Evolutionary conservation across 192 early-diverging fungal genomes (phyloP).

Genomic region (Coemansia sp.): DNA sequence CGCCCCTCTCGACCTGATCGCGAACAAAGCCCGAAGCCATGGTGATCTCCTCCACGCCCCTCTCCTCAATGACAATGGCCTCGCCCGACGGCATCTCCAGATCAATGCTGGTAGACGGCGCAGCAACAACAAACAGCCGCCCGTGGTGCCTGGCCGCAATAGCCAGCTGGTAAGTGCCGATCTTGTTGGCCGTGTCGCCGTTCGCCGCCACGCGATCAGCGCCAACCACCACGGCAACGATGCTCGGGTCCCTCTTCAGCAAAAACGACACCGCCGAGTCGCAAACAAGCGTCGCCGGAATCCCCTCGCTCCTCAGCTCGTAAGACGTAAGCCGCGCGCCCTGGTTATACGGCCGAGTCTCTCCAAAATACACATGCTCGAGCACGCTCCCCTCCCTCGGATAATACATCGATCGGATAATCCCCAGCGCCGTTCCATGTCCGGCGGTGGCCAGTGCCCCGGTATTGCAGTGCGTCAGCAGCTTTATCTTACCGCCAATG

Average conservation of each 20-base stretch:
- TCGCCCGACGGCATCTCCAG: constrained; percentile 63
- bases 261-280: constrained; percentile 91
- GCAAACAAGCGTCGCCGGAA: constrained; percentile 86
- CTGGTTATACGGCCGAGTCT: constrained; percentile 98
- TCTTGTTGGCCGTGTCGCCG: constrained; percentile 98
- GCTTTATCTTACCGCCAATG: constrained; percentile 24
- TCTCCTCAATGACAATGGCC: constrained; percentile 86
- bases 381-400: constrained; percentile 39
- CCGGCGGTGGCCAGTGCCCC: constrained; percentile 82
- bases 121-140: constrained; percentile 93
- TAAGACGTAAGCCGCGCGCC: constrained; percentile 92
- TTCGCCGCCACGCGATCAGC: constrained; percentile 95
- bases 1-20: constrained; percentile 46
- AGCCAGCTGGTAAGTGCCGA: constrained; percentile 97
- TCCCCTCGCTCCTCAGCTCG: constrained; percentile 89
- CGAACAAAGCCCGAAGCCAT: constrained; percentile 41
- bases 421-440: constrained; percentile 92
- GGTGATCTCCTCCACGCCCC: constrained; percentile 71
- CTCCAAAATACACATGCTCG: constrained; percentile 85
- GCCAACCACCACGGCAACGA: constrained; percentile 89
- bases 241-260: constrained; percentile 55
- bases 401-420: constrained; percentile 76
- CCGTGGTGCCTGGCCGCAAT: constrained; percentile 83
- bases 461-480: constrained; percentile 98
- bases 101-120: constrained; percentile 90